Evolutionary conservation across 352 stramenopile species (phyloP).

Genomic region (Globisporangium uncinulatum): DNA sequence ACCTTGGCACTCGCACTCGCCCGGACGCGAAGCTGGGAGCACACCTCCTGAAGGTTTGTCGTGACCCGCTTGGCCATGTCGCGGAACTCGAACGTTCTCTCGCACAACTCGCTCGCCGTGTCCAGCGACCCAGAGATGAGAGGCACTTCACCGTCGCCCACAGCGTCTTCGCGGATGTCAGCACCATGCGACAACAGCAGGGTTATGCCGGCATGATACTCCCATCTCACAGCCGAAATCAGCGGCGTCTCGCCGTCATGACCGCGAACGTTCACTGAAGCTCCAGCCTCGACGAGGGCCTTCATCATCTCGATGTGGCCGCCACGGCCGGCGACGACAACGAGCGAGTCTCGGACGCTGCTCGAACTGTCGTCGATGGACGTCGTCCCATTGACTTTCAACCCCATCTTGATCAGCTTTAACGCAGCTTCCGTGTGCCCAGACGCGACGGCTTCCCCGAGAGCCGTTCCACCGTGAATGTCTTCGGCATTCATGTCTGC

Average conservation of each 20-base stretch:
- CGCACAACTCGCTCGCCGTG: not conserved
- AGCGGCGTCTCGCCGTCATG: constrained; percentile 4
- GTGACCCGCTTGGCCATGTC: not conserved
- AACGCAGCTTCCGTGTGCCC: no score
- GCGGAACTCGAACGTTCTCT: not conserved
- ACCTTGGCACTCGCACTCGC: no score
- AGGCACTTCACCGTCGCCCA: not conserved
- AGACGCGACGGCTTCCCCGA: no score
- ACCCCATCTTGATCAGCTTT: no score
- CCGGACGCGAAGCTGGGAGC: not conserved
- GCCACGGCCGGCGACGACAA: not conserved
- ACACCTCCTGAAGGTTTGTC: not conserved
- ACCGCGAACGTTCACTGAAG: not conserved
- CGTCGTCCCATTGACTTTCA: not conserved
- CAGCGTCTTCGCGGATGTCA: not conserved
- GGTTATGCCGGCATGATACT: not conserved
- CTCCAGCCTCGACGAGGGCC: not conserved
- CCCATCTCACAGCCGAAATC: not conserved
- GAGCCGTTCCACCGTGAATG: no score
- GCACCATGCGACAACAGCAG: not conserved
- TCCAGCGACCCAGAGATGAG: not conserved
- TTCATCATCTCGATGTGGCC: not conserved
- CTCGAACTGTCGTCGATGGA: not conserved
- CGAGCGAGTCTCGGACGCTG: not conserved
- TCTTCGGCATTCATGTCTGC: no score